A percentile compares a stretch with the other conserved stretches of the same genome.
phyloP scores from a whole-genome alignment of 352 stramenopile genomes.

The Globisporangium echinulatum region DNA sequence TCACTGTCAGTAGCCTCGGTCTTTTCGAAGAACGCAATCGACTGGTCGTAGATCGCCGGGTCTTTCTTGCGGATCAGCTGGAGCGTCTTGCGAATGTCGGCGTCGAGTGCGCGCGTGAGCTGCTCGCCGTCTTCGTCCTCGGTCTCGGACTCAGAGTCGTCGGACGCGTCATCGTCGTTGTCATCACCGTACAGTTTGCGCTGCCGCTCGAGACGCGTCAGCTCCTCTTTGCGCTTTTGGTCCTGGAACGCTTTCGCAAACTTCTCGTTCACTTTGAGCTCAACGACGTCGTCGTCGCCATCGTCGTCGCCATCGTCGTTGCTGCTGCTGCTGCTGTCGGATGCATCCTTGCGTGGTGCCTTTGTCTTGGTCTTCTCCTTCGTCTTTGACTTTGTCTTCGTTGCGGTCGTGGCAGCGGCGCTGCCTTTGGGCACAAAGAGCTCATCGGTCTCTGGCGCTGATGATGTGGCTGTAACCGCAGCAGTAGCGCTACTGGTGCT shows the following conservation, averaged over 20 bases:
- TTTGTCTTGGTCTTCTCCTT: background rate
- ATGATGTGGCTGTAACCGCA: background rate
- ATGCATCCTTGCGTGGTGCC: background rate
- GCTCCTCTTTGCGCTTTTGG: conserved; percentile 79
- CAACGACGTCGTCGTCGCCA: conserved; percentile 16
- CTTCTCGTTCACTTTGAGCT: conserved; percentile 72
- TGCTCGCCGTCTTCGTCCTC: conserved; percentile 83
- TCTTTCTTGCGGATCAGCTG: conserved; percentile 89
- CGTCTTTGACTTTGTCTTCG: background rate
- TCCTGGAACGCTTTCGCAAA: conserved; percentile 70
- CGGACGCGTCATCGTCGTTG: conserved; percentile 42
- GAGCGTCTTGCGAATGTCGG: conserved; percentile 79
- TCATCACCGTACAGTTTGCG: conserved; percentile 20
- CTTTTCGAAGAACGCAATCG: conserved; percentile 85
- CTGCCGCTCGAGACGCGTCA: conserved; percentile 43
- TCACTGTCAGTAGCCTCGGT: conserved; percentile 16
- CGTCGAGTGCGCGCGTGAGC: conserved; percentile 64
- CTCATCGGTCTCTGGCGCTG: conserved; percentile 14
- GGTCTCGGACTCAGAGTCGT: conserved; percentile 72
- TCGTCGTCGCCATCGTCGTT: conserved; percentile 12
- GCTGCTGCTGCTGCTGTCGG: background rate
- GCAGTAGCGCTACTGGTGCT: background rate
- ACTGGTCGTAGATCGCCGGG: conserved; percentile 89
- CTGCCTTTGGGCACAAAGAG: conserved; percentile 29
- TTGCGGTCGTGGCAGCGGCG: conserved; percentile 7